Conservation (phyloP, 1,284 basidiomycete genomes). For the Meripilus lineatus region DNA sequence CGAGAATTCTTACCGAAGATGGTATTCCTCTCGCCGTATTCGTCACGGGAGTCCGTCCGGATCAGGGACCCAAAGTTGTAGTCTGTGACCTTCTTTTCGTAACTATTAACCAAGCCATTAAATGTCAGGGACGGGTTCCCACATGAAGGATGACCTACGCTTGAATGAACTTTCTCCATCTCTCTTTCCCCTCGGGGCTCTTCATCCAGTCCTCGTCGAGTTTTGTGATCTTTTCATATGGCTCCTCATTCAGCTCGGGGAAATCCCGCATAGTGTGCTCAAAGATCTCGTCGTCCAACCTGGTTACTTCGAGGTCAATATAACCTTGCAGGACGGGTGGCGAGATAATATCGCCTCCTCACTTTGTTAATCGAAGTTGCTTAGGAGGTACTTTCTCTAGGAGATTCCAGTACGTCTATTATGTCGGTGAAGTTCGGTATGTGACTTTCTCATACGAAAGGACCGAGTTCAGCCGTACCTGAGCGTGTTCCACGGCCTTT, state of each 20-base stretch:
- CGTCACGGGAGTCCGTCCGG: slow-evolving; percentile 72
- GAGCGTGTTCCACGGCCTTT: slow-evolving; percentile 93
- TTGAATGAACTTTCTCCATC: slow-evolving; percentile 90
- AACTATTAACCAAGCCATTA: slow-evolving; percentile 26
- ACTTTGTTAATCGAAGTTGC: slow-evolving; percentile 81
- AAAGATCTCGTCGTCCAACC: slow-evolving; percentile 90
- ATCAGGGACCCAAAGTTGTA: slow-evolving; percentile 98
- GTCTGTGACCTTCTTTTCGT: slow-evolving; percentile 86
- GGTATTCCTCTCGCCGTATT: slow-evolving; percentile 92
- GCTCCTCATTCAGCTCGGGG: slow-evolving; percentile 72
- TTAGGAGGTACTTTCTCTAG: slow-evolving; percentile 79
- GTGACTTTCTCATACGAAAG: not conserved
- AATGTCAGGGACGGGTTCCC: too few species aligned
- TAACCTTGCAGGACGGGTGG: not conserved
- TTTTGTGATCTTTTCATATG: slow-evolving; percentile 64
- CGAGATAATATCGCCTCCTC: slow-evolving; percentile 21
- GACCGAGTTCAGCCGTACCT: slow-evolving; percentile 43
- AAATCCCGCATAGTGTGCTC: slow-evolving; percentile 75
- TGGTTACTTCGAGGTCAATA: slow-evolving; percentile 31
- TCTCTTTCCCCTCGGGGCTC: slow-evolving; percentile 83
- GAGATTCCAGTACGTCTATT: slow-evolving; percentile 93
- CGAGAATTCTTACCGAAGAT: slow-evolving; percentile 73
- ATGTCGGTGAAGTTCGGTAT: slow-evolving; percentile 1
- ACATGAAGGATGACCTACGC: slow-evolving; percentile 46
- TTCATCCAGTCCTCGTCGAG: slow-evolving; percentile 97